A percentile compares a stretch with the other conserved stretches of the same genome.
Conservation (phyloP, 495 filamentous ascomycete species). For the Thozetella sp. region DNA sequence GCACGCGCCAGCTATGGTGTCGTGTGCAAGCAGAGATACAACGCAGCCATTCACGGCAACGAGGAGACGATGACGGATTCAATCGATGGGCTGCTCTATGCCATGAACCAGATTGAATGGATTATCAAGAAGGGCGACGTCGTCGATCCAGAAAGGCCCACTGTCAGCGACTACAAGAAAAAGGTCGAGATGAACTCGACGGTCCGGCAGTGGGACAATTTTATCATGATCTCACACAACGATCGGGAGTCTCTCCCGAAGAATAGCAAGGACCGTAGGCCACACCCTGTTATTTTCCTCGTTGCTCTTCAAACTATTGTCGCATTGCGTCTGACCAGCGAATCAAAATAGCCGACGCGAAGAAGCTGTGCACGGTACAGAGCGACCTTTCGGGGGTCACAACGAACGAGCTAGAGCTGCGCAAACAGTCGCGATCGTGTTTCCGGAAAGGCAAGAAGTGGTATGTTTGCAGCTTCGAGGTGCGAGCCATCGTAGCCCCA, state of each 20-base stretch:
- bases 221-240: slow-evolving; percentile 45
- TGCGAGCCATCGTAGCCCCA: slow-evolving; percentile 48
- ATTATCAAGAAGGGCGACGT: slow-evolving; percentile 41
- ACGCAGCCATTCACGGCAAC: slow-evolving; percentile 40
- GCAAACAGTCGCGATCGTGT: slow-evolving; percentile 17
- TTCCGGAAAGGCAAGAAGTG: slow-evolving; percentile 40
- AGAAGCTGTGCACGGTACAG: slow-evolving; percentile 34
- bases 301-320: background rate
- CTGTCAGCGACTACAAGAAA: slow-evolving; percentile 17
- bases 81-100: slow-evolving; percentile 16
- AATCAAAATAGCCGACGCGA: slow-evolving; percentile 31
- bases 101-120: slow-evolving; percentile 53
- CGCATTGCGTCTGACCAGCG: too few relatives aligned
- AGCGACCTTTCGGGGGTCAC: slow-evolving; percentile 25
- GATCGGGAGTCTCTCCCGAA: slow-evolving; percentile 35
- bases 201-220: slow-evolving; percentile 37
- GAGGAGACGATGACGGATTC: slow-evolving; percentile 42
- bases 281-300: background rate
- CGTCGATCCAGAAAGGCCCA: slow-evolving; percentile 29
- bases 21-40: slow-evolving; percentile 43
- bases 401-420: slow-evolving; percentile 24
- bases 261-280: slow-evolving; percentile 28
- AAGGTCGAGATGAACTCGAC: background rate
- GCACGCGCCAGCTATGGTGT: slow-evolving; percentile 56
- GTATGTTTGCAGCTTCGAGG: slow-evolving; percentile 44